Evolutionary conservation across 2,329 filamentous ascomycete genomes (phyloP).

Genomic region (Hymenoscyphus fructigenus): DNA sequence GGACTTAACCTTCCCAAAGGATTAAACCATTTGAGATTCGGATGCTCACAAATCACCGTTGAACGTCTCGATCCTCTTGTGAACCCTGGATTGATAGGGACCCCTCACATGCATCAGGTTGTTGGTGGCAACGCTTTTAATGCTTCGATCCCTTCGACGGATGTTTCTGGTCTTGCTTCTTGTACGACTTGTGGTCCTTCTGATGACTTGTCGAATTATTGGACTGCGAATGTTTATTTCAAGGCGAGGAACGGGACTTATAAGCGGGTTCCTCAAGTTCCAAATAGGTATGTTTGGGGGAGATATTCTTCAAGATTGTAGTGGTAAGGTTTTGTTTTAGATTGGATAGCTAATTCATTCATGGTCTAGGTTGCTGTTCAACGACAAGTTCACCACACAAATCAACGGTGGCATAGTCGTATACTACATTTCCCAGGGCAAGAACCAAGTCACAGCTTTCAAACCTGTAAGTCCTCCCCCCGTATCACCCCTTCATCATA

Average conservation of each 20-base stretch:
- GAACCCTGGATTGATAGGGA: slow-evolving; percentile 16
- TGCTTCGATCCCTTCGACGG: slow-evolving; percentile 13
- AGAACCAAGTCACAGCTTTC: slow-evolving; percentile 21
- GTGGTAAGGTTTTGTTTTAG: not conserved
- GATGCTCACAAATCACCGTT: slow-evolving; percentile 18
- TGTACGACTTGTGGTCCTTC: slow-evolving; percentile 19
- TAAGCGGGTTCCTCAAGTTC: slow-evolving; percentile 17
- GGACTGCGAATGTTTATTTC: slow-evolving; percentile 35
- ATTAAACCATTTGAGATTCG: slow-evolving; percentile 17
- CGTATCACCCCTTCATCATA: too few relatives aligned
- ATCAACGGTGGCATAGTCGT: slow-evolving; percentile 14
- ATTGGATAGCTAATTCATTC: too few relatives aligned
- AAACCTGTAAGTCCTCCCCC: slow-evolving; percentile 17
- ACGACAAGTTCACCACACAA: slow-evolving; percentile 20
- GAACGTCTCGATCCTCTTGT: slow-evolving; percentile 21
- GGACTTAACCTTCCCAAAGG: slow-evolving; percentile 4
- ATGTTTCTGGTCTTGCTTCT: slow-evolving; percentile 12
- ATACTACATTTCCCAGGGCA: slow-evolving; percentile 17
- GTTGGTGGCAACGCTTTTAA: slow-evolving; percentile 14
- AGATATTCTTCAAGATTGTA: not conserved
- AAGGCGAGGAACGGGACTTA: slow-evolving; percentile 26
- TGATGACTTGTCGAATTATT: slow-evolving; percentile 35
- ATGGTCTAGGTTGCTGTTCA: slow-evolving; percentile 10
- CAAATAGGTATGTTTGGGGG: slow-evolving; percentile 22
- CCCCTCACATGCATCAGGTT: slow-evolving; percentile 14